Evolutionary conservation across 1,284 basidiomycete species (phyloP).

Genomic region (Melampsora larici-populina): DNA sequence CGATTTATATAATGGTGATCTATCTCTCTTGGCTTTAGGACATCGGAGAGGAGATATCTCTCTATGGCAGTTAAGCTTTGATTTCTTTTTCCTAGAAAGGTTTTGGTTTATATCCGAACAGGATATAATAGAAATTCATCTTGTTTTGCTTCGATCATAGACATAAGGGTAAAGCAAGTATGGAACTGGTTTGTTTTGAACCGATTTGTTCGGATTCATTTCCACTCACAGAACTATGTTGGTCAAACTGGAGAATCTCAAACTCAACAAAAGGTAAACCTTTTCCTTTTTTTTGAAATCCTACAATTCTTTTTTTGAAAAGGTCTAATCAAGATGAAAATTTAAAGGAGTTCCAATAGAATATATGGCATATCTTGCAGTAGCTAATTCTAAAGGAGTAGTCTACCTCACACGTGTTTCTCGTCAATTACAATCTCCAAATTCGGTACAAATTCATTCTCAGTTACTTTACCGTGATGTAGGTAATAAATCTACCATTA

Average conservation of each 20-base stretch:
- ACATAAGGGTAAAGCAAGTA: conserved; percentile 4
- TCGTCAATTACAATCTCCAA: neutral
- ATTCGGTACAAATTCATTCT: neutral
- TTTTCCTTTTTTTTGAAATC: too few relatives aligned
- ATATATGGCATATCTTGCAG: conserved; percentile 2
- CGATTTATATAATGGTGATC: neutral
- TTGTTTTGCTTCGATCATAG: neutral
- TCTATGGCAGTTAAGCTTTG: conserved; percentile 20
- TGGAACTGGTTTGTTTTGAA: conserved; percentile 23
- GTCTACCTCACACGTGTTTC: conserved; percentile 16
- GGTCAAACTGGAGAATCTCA: conserved; percentile 18
- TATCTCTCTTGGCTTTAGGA: conserved; percentile 30
- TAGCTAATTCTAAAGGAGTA: conserved; percentile 22
- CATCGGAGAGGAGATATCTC: conserved; percentile 34
- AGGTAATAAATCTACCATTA: conserved; percentile 16
- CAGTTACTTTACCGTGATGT: conserved; percentile 7
- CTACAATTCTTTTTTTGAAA: too few relatives aligned
- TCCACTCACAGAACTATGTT: conserved; percentile 4
- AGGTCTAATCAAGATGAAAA: too few relatives aligned
- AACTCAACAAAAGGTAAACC: too few relatives aligned
- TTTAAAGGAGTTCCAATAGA: too few relatives aligned
- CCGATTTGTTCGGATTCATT: conserved; percentile 6
- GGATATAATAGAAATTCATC: neutral
- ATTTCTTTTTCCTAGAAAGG: neutral
- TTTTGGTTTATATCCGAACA: too few relatives aligned